phyloP scores from a whole-genome alignment of 176 grass and related monocot genomes.

The Musa troglodytarum region DNA sequence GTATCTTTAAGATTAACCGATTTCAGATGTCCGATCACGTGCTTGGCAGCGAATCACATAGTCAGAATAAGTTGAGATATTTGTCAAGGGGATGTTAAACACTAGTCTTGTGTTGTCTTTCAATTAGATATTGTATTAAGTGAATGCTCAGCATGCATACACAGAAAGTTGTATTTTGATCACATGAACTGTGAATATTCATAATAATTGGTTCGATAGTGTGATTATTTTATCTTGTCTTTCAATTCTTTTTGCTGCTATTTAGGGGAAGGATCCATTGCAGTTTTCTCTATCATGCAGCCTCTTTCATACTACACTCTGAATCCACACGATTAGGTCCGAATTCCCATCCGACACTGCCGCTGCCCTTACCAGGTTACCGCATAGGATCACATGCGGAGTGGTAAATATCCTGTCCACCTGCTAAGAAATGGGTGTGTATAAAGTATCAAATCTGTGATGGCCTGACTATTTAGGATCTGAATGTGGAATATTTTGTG shows the following conservation, averaged over 20 bases:
- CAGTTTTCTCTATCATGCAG: too few species aligned
- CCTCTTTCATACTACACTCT: too few species aligned
- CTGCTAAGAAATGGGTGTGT: too few species aligned
- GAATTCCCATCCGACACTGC: too few species aligned
- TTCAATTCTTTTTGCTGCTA: neutral
- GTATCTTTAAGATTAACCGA: constrained; percentile 15
- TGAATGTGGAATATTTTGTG: too few species aligned
- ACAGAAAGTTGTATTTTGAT: constrained; percentile 7
- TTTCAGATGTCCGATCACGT: constrained; percentile 20
- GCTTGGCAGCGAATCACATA: neutral
- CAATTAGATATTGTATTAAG: constrained; percentile 20
- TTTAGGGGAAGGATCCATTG: too few species aligned
- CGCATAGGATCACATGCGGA: too few species aligned
- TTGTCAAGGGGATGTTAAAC: constrained; percentile 6
- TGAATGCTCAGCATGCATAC: constrained; percentile 26
- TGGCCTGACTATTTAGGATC: too few species aligned
- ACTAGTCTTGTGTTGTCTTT: constrained; percentile 18
- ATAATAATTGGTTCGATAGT: constrained; percentile 1
- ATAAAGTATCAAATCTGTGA: too few species aligned
- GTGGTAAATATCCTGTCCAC: too few species aligned
- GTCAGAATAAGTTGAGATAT: constrained; percentile 25
- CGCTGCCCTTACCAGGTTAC: too few species aligned
- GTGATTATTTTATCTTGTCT: neutral
- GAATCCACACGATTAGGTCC: too few species aligned
- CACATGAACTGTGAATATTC: constrained; percentile 11